A percentile compares a stretch with the other conserved stretches of the same genome.
Conservation (phyloP, 2,329 filamentous ascomycete species). For the Zymoseptoria brevis region DNA sequence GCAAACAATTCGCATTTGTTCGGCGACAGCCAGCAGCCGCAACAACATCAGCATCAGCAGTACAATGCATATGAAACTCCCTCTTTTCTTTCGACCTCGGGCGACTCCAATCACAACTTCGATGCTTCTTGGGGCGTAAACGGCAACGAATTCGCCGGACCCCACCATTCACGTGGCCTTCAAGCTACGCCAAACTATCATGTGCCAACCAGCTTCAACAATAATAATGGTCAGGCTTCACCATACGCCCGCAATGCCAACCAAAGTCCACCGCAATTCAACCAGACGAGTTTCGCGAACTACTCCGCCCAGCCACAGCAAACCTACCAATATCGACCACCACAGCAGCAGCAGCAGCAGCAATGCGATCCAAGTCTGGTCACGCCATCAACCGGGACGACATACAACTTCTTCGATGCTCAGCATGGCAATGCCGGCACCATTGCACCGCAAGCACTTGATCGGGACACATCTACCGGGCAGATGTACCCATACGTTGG, state of each 20-base stretch:
- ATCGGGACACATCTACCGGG: constrained; percentile 11
- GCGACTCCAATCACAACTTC: constrained; percentile 19
- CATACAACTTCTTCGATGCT: constrained; percentile 15
- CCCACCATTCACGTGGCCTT: constrained; percentile 24
- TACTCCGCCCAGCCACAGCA: constrained; percentile 12
- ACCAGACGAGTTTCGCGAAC: constrained; percentile 16
- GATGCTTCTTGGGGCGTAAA: constrained; percentile 29
- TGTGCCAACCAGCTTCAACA: constrained; percentile 19
- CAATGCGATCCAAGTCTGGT: constrained; percentile 20
- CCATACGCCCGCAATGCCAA: constrained; percentile 20
- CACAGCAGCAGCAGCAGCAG: constrained; percentile 14
- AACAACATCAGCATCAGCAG: constrained; percentile 10
- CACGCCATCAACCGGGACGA: constrained; percentile 3
- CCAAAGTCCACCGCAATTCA: constrained; percentile 23
- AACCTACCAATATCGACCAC: constrained; percentile 8
- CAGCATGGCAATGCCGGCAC: constrained; percentile 15
- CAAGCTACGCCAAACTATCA: constrained; percentile 18
- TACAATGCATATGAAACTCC: constrained; percentile 26
- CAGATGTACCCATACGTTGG: constrained; percentile 10
- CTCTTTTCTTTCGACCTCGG: constrained; percentile 21
- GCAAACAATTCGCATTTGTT: constrained; percentile 22
- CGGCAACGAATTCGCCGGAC: constrained; percentile 18
- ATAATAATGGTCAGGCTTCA: constrained; percentile 14
- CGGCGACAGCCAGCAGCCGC: constrained; percentile 14
- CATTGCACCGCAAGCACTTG: constrained; percentile 27